phyloP scores from a whole-genome alignment of 176 grass and related monocot genomes.

The Thinopyrum elongatum region DNA sequence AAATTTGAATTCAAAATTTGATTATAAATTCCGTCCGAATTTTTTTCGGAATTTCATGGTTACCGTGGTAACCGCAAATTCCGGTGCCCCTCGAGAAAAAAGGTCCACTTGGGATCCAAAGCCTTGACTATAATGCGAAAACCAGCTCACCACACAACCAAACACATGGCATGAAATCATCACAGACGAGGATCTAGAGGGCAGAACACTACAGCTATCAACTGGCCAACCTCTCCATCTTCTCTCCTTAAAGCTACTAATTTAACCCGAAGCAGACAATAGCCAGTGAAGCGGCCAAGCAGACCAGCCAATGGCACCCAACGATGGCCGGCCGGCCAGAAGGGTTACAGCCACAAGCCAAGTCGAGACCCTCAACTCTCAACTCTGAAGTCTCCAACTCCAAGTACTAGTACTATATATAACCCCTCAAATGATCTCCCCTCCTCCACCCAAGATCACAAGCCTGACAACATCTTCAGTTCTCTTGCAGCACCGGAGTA shows the following conservation, averaged over 20 bases:
- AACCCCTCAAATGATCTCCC: neutral
- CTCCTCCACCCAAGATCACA: neutral
- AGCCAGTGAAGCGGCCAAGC: slow-evolving; percentile 21
- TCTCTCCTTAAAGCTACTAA: neutral
- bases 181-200: neutral
- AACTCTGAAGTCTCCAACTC: neutral
- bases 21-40: too few species aligned
- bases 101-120: too few species aligned
- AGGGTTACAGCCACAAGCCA: slow-evolving; percentile 25
- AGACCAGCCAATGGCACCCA: slow-evolving; percentile 1
- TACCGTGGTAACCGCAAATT: too few species aligned
- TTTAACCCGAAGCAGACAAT: neutral
- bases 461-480: neutral
- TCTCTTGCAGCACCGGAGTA: neutral
- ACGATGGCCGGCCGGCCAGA: neutral
- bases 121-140: neutral
- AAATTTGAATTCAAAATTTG: too few species aligned
- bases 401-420: neutral
- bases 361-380: neutral
- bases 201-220: neutral
- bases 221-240: neutral
- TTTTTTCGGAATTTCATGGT: too few species aligned
- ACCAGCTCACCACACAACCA: neutral
- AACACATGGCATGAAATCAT: neutral
- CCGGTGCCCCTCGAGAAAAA: too few species aligned